phyloP scores from a whole-genome alignment of 352 stramenopile genomes.

The Phytophthora macrochlamydospora region DNA sequence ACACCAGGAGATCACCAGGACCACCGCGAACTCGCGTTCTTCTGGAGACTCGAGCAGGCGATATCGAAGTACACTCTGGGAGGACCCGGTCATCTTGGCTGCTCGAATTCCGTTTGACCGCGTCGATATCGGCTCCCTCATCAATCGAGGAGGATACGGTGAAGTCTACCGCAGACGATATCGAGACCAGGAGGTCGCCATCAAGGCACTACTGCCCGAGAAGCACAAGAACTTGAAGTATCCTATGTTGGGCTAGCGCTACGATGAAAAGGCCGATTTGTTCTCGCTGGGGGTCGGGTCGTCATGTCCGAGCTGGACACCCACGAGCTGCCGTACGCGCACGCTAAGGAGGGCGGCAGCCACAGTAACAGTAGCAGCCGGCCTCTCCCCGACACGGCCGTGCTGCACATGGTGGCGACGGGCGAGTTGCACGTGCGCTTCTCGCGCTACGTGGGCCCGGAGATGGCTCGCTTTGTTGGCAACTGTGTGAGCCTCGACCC shows the following conservation, averaged over 20 bases:
- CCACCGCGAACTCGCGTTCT: conserved; percentile 19
- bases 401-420: conserved; percentile 39
- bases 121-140: conserved; percentile 29
- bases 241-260: conserved; percentile 3
- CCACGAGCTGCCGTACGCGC: conserved; percentile 23
- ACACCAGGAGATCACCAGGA: conserved; percentile 24
- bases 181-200: conserved; percentile 36
- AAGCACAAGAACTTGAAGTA: conserved; percentile 43
- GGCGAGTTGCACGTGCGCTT: conserved; percentile 25
- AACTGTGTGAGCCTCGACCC: conserved; percentile 31
- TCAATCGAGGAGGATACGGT: conserved; percentile 38
- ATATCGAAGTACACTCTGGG: conserved; percentile 27
- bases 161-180: conserved; percentile 46
- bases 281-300: conserved; percentile 38
- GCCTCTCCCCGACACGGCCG: conserved; percentile 16
- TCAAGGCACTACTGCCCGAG: conserved; percentile 49
- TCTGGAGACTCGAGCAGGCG: conserved; percentile 13
- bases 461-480: conserved; percentile 15
- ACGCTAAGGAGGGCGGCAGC: conserved; percentile 12
- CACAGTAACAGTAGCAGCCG: conserved; percentile 1
- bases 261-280: conserved; percentile 40
- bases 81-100: conserved; percentile 44
- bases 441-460: conserved; percentile 18
- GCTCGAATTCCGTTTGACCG: conserved; percentile 45
- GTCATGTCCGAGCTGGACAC: conserved; percentile 38